Percentiles rank a stretch among this genome's conserved stretches.
Conservation (phyloP, 441 rosid species). For the Populus hybrid region DNA sequence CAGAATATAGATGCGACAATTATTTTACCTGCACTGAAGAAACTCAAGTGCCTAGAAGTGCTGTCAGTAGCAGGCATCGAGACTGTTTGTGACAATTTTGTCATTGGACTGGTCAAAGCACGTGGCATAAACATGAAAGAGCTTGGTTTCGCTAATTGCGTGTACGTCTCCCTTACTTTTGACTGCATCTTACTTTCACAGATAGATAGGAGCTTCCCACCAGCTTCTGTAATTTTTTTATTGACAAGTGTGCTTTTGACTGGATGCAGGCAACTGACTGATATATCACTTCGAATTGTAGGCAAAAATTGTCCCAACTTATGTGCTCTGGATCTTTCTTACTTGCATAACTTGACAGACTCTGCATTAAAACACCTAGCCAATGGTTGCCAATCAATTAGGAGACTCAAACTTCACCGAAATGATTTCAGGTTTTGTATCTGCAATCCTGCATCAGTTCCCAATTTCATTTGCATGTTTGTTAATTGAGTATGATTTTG, state of each 20-base stretch:
- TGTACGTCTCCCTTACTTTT: conserved; percentile 28
- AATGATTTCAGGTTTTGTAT: conserved; percentile 43
- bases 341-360: conserved; percentile 37
- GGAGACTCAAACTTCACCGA: conserved; percentile 32
- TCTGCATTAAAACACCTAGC: conserved; percentile 33
- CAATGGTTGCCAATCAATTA: conserved; percentile 41
- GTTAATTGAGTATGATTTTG: neutral
- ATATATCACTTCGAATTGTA: conserved; percentile 27
- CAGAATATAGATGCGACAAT: conserved; percentile 26
- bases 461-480: neutral
- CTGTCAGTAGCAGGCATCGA: conserved; percentile 40
- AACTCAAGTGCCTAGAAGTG: conserved; percentile 30
- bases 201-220: neutral
- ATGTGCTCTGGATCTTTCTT: conserved; percentile 42
- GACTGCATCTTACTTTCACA: neutral
- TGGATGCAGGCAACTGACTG: conserved; percentile 46
- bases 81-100: conserved; percentile 30
- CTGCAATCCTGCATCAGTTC: neutral
- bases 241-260: conserved; percentile 15
- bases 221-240: neutral
- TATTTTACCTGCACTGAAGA: conserved; percentile 31
- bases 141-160: conserved; percentile 43
- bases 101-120: conserved; percentile 19
- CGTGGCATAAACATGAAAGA: conserved; percentile 38
- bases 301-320: conserved; percentile 39